Evolutionary conservation across 306 rosid species (phyloP), one percentile per base, ranked within the genome.

Genomic region (Vicia villosa): DNA sequence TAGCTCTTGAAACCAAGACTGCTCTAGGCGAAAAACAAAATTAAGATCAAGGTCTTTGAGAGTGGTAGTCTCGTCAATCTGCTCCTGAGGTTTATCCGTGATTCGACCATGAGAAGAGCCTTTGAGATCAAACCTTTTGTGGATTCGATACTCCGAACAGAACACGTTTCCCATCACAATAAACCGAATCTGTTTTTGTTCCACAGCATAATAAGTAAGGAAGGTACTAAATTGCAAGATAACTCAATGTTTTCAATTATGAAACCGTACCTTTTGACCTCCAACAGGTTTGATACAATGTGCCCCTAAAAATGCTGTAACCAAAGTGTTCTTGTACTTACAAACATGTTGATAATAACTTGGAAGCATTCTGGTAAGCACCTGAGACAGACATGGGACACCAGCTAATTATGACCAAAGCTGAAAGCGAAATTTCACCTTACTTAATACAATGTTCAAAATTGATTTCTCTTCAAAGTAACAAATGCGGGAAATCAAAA

Each of bases 91-190:
- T 73, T 85, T 85, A 74, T 82, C 84, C 7, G 86, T 82, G 11
- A 52, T 79, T 20, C 85, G 79, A 47, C 85, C 86, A 57, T 85
- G 78, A 66, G 86, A 85, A 76, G 86, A 85, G 51, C 89, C 89
- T 82, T 85, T 85, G 70, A 85, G 84, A 28, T 85, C 86, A 63
- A 85, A 85, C 70, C 89, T 71, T 66, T 56, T 85, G 57, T 85
- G 86, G 45, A 85, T 85, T 67, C 79, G 79, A 59, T 85, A 82
- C 67, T 85, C 86, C 20, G 86, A 82, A 68, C 83, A 82, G 16
- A 85, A 85, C 37, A 85, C 83, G 74, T 85, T 85, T 51, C 89
- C 89, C 89, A 85, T 85, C 59, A 85, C 81, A 68, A 85, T 82
- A 56, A 85, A 82, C 73, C 84, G 76, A 10, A 54, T 85, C 86